Evolutionary conservation across 257 asterid species (phyloP), one percentile per base, ranked within the genome.

Genomic region (Fraxinus anomala): DNA sequence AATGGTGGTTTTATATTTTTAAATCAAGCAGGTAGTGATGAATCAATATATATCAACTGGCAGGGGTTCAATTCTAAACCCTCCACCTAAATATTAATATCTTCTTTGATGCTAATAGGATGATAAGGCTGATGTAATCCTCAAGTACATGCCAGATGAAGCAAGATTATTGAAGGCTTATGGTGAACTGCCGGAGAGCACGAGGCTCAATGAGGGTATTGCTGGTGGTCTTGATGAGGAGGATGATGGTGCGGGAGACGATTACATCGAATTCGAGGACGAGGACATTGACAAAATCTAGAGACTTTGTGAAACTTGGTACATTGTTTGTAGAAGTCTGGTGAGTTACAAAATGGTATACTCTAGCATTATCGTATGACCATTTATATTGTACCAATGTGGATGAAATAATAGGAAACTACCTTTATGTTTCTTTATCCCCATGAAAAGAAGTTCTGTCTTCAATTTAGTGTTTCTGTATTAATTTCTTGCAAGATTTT

Each of bases 81-180:
- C 16, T 14, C 49, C 49, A 42, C 16, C 49, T 42, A 28, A 47
- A 28, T 59, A 24, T 6, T 19, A 39, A 14, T 9, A 28, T 6
- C 54, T 76, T 39, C 70, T 34, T 34, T 76, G 34, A 19, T 80
- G 76, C 30, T 47, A 63, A 70, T 87, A 94, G 97, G 98, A 94
- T 88, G 97, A 94, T 83, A 94, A 94, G 85, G 97, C 98, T 73
- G 98, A 94, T 85, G 97, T 92, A 1, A 92, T 92, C 81, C 88
- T 91, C 82, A 94, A 94, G 85, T 94, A 90, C 85, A 91, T 91
- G 96, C 92, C 96, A 1, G 97, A 94, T 51, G 98, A 94, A 77
- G 98, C 98, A 1, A 89, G 98, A 88, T 85, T 92, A 72, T 74
- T 92, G 91, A 94, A 94, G 87, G 97, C 98, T 1, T 94, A 94